Conservation (phyloP, 805 yeast genomes). For the Wickerhamiella alocasiicola region DNA sequence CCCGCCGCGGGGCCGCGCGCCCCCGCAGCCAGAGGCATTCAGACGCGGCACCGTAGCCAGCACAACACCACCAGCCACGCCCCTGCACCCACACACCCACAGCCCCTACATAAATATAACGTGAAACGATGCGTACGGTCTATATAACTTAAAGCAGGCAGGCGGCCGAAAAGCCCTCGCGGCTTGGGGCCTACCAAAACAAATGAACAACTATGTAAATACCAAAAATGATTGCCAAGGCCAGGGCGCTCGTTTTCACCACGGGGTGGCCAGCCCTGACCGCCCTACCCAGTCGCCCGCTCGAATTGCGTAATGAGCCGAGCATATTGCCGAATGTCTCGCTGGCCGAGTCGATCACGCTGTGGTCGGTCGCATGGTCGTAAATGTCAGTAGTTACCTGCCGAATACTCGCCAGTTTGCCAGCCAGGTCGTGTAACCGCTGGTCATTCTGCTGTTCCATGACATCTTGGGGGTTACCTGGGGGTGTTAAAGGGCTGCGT, state of each 20-base stretch:
- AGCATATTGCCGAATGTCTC: slow-evolving; percentile 41
- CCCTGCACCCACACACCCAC: too few species aligned
- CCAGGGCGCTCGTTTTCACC: slow-evolving; percentile 46
- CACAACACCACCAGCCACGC: too few species aligned
- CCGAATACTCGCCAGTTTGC: slow-evolving; percentile 51
- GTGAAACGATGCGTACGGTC: too few species aligned
- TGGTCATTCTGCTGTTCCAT: slow-evolving; percentile 42
- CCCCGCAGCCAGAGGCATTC: too few species aligned
- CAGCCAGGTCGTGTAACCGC: slow-evolving; percentile 49
- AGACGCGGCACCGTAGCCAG: too few species aligned
- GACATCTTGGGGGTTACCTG: not conserved
- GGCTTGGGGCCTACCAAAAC: slow-evolving; percentile 24
- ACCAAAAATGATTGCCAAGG: slow-evolving; percentile 42
- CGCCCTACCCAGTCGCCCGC: slow-evolving; percentile 42
- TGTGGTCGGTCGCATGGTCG: slow-evolving; percentile 42
- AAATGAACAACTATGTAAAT: slow-evolving; percentile 44
- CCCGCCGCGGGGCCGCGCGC: too few species aligned
- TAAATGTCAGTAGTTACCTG: slow-evolving; percentile 58
- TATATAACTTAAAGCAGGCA: too few species aligned
- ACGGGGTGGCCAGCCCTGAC: slow-evolving; percentile 47
- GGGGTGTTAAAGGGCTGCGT: not conserved
- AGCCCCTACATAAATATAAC: too few species aligned
- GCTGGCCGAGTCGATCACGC: slow-evolving; percentile 32
- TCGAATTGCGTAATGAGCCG: slow-evolving; percentile 39
- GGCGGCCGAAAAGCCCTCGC: not conserved